These are phyloP conservation scores for Aspergillus sergii DNA, from an alignment of 2,329 filamentous ascomycete genomes.

Conservation along the genomic window DNA sequence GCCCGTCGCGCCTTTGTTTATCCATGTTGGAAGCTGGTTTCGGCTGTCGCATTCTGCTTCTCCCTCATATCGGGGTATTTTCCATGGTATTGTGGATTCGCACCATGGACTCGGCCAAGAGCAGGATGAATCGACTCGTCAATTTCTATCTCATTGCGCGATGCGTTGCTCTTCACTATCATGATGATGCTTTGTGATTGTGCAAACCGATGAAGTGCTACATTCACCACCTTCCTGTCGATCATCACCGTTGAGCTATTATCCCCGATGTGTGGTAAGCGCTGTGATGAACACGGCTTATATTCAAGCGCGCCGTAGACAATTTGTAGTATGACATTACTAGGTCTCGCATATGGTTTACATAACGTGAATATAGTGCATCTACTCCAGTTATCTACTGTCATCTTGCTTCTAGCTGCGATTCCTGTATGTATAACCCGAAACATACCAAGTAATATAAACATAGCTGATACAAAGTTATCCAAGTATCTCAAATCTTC, in stretches of 20 bases:
- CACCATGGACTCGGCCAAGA: not conserved
- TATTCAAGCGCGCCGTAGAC: not conserved
- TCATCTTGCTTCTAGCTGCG: not conserved
- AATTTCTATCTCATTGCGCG: not conserved
- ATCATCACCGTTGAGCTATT: not conserved
- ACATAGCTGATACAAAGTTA: not conserved
- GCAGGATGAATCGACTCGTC: not conserved
- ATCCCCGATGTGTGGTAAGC: not conserved
- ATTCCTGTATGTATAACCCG: not conserved
- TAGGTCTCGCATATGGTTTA: too few relatives aligned
- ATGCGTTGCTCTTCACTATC: not conserved
- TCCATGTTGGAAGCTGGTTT: not conserved
- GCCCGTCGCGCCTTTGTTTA: not conserved
- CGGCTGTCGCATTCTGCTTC: not conserved
- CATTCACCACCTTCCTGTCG: not conserved
- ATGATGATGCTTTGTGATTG: not conserved
- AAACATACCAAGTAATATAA: not conserved
- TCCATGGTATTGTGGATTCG: not conserved
- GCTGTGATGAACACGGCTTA: not conserved
- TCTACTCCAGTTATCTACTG: not conserved
- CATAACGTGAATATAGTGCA: not conserved
- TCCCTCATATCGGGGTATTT: not conserved
- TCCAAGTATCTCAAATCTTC: conserved; percentile 27
- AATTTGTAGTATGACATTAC: not conserved
- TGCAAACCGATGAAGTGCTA: not conserved